Base-by-base conservation (phyloP, 73 alveolate genomes). In the Breviolum minutum region DNA sequence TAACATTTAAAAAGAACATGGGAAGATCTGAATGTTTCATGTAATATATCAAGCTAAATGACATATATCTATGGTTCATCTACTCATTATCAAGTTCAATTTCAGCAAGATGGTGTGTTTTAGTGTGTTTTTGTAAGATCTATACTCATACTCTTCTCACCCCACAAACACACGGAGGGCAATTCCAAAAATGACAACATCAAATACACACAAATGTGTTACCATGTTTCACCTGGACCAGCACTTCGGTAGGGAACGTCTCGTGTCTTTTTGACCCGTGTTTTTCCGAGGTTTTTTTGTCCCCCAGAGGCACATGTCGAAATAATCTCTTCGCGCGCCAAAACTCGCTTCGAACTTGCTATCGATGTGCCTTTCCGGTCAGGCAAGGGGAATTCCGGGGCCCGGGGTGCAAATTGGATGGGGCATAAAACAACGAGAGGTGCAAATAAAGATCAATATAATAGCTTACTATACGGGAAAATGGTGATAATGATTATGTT, bases 321-420 rank as follows among this genome's bases (percentile, higher is more conserved):
- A 92, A 64, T 92, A 92, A 48, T 92, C 97, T 26, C 26, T 40
- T 10, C 89, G 88, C 7, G 90, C 79, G 0, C 97, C 97, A 24
- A 92, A 92, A 16, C 90, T 92, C 10, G 97, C 97, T 64, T 92
- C 97, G 54, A 92, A 92, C 97, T 92, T 92, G 40, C 89, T 92
- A 79, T 92, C 97, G 16, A 92, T 80, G 64, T 92, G 97, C 96
- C 91, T 82, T 16, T 0, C 29, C 81, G 26, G 0, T 30, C 4
- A 71, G 26, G 54, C 54, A 40, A n/a, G n/a, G n/a, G n/a, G n/a
- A n/a, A n/a, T n/a, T n/a, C n/a, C n/a, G n/a, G n/a, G n/a, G n/a
- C n/a, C n/a, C n/a, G n/a, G n/a, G 54, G 54, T 40, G 5, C 54
- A 40, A 40, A 40, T 40, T 40, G 54, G 54, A 40, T 40, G 54